Base-by-base conservation (phyloP, 345 rosid species). In the Bruguiera gymnorhiza region DNA sequence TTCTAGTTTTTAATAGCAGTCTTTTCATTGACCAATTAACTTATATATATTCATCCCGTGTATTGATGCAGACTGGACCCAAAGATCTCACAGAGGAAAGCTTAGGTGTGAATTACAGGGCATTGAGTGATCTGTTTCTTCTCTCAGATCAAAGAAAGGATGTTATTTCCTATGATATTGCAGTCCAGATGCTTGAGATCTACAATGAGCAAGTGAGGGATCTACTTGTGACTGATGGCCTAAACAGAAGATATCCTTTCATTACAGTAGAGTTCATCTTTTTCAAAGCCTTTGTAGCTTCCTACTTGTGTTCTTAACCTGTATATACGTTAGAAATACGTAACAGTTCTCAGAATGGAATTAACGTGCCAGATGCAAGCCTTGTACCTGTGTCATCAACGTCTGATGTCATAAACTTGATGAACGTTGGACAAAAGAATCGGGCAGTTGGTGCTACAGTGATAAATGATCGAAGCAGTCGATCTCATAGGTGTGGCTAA, bases 131-230 rank as follows among this genome's bases (percentile, higher is more conserved):
- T 65, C 81, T 77, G 34, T 77, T 77, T 73, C 54, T 68, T 53
- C 70, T 77, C 16, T 73, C 77, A 59, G 73, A 68, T 59, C 77
- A 72, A 73, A 68, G 81, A 54, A 77, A 73, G 62, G 81, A 69
- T 26, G 63, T 77, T 32, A 60, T 77, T 30, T 57, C 59, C 71
- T 77, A 77, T n/a, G 68, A 69, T 10, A 77, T 77, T 16, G 64
- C 81, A 15, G 76, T 73, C 63, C 81, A 77, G 53, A 77, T 77
- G 81, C 74, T 77, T 9, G 81, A 77, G 62, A 73, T 77, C 23
- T 77, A 77, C 63, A 77, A 77, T 43, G 81, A 77, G 68, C 81
- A 77, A 77, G 77, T 73, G 32, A 52, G 77, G 58, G 81, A 77
- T 69, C 77, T 77, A 43, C 73, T 77, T 24, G 63, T 63, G 7